Evolutionary conservation across 441 rosid species (phyloP).

Genomic region (Corymbia calophylla): DNA sequence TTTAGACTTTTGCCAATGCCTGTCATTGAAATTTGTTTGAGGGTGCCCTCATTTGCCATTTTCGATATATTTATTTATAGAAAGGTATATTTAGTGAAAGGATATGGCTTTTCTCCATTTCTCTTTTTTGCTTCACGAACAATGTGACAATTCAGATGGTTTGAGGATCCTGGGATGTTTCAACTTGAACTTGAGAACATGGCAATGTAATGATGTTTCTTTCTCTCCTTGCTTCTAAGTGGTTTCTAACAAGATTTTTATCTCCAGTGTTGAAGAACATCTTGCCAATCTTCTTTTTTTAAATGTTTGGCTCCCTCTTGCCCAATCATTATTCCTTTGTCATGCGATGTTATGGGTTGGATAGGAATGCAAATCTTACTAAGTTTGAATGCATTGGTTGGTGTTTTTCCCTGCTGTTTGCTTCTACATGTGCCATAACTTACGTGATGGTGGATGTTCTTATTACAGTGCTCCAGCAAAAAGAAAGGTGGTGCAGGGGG

Average conservation of each 20-base stretch:
- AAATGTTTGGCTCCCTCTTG: neutral
- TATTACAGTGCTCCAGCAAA: slow-evolving; percentile 63
- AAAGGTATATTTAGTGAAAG: neutral
- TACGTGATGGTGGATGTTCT: neutral
- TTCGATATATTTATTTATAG: neutral
- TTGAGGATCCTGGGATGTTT: neutral
- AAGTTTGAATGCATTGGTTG: neutral
- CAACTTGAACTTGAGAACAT: neutral
- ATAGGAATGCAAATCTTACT: neutral
- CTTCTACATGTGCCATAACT: neutral
- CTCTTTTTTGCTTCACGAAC: neutral
- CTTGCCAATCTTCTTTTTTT: neutral
- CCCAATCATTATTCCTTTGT: neutral
- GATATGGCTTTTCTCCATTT: neutral
- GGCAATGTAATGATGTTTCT: neutral
- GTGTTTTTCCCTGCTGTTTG: neutral
- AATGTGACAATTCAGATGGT: neutral
- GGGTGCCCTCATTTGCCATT: neutral
- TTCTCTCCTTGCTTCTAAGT: neutral
- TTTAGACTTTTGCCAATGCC: neutral
- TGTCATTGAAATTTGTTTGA: neutral
- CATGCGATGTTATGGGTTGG: neutral
- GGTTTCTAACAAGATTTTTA: neutral
- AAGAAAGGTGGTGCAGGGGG: slow-evolving; percentile 95
- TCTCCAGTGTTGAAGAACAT: neutral